Evolutionary conservation across 352 stramenopile species (phyloP), one percentile per base, ranked within the genome.

Genomic region (Globisporangium spinosum): DNA sequence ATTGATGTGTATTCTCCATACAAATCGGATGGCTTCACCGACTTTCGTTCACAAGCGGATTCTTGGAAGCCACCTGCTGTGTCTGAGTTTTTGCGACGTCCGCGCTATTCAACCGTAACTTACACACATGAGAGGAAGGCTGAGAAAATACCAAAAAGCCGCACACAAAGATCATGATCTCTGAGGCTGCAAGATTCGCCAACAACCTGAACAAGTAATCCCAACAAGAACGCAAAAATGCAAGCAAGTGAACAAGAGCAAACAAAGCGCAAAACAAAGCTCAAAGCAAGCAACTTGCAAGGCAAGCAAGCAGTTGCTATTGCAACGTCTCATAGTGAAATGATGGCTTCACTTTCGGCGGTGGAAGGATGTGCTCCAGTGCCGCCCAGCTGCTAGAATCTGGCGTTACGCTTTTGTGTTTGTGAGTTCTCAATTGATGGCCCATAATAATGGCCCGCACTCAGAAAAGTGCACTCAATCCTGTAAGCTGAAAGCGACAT

Each of bases 21-120:
- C 25, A 38, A 25, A 17, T 40, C 53, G 9, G 27, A 60, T 43
- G 20, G 55, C 29, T 60, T 43, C 29, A 43, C 25, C 10, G 25
- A 32, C 27, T 60, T 17, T n/a, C 10, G 15, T 20, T 8, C n/a
- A 47, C 56, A 49, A 49, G 34, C 27, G 56, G 56, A 61, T 49
- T 61, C 56, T 61, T 32, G 20, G n/a, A 61, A 61, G 56, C 29
- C 56, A 60, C 20, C 15, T 51, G 49, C 15, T 51, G 22, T 2
- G 1, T 27, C n/a, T 29, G 22, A 27, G 20, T 47, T 61, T 25
- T 27, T 59, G 55, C 27, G 49, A 56, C 49, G 49, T 51, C 43
- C 17, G 43, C 40, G 4, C 3, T n/a, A 7, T 20, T 47, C 12
- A 17, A 17, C 35, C 35, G 35, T 43, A 43, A 43, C 15, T 47